These are phyloP conservation scores for Phyllosticta capitalensis DNA, from an alignment of 2,329 filamentous ascomycete genomes.

Conservation along the genomic window DNA sequence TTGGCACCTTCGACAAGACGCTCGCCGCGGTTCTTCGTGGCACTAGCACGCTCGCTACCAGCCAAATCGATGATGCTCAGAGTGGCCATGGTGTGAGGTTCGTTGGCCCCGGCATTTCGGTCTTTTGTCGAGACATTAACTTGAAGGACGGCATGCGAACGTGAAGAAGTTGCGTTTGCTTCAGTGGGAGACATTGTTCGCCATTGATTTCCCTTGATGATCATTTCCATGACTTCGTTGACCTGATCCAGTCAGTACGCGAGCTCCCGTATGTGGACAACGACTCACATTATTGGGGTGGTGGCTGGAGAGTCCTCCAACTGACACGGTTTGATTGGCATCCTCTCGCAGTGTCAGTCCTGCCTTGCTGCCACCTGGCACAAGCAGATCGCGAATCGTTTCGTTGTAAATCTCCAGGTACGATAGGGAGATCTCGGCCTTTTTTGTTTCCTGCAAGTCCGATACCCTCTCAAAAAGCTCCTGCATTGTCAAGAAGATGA, in stretches of 20 bases:
- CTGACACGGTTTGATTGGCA: conserved; percentile 83
- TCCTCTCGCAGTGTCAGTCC: conserved; percentile 91
- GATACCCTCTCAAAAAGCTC: conserved; percentile 93
- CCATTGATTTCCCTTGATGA: conserved; percentile 86
- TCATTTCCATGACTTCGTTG: conserved; percentile 98
- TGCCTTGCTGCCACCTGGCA: conserved; percentile 72
- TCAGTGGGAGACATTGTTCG: conserved; percentile 94
- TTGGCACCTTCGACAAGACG: conserved; percentile 89
- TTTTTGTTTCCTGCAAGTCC: conserved; percentile 78
- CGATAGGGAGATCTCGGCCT: conserved; percentile 81
- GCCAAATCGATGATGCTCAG: conserved; percentile 97
- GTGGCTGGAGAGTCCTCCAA: conserved; percentile 83
- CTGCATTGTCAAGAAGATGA: conserved; percentile 98
- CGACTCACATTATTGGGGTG: conserved; percentile 69
- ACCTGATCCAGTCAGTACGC: conserved; percentile 28
- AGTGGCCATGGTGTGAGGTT: conserved; percentile 96
- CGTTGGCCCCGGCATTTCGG: conserved; percentile 80
- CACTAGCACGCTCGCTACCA: conserved; percentile 89
- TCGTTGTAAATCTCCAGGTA: conserved; percentile 99
- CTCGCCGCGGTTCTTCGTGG: conserved; percentile 92
- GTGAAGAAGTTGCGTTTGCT: conserved; percentile 93
- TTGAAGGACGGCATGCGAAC: conserved; percentile 93
- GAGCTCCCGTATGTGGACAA: not conserved
- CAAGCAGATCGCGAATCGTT: conserved; percentile 87
- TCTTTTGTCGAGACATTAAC: conserved; percentile 95